Evolutionary conservation across 2,329 filamentous ascomycete species (phyloP).

Genomic region (Beauveria scarabaeidicola): DNA sequence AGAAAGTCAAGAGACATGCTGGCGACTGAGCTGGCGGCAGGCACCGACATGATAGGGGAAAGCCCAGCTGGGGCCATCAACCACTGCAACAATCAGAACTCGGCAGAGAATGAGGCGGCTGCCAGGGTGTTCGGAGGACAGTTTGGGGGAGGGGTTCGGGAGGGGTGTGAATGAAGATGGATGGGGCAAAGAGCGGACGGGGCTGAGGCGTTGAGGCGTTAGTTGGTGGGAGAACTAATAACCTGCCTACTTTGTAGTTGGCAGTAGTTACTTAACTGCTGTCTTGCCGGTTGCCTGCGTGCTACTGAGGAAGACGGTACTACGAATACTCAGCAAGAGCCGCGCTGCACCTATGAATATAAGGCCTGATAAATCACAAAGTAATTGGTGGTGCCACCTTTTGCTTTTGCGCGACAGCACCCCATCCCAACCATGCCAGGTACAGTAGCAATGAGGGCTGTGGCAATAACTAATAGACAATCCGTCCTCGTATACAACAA

Average conservation of each 20-base stretch:
- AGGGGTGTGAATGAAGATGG: not conserved
- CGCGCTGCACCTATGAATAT: too few species aligned
- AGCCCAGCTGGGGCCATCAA: conserved; percentile 1
- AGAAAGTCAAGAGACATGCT: not conserved
- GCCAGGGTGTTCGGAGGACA: not conserved
- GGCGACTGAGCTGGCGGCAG: not conserved
- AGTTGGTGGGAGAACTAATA: not conserved
- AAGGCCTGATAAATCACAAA: too few species aligned
- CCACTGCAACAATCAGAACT: not conserved
- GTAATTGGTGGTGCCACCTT: not conserved
- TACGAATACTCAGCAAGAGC: too few species aligned
- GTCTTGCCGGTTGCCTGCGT: too few species aligned
- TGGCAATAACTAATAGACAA: not conserved
- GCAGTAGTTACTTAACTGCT: not conserved
- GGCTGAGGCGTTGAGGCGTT: conserved; percentile 5
- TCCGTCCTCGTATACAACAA: not conserved
- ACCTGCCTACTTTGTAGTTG: too few species aligned
- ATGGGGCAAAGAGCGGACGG: not conserved
- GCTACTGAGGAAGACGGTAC: too few species aligned
- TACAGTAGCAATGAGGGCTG: not conserved
- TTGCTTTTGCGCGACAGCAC: too few species aligned
- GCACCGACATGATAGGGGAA: not conserved
- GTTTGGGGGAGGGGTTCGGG: not conserved
- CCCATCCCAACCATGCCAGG: not conserved
- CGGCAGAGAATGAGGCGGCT: not conserved